Evolutionary conservation across 441 rosid species (phyloP), one percentile per base, ranked within the genome.

Genomic region (Eruca vesicaria): DNA sequence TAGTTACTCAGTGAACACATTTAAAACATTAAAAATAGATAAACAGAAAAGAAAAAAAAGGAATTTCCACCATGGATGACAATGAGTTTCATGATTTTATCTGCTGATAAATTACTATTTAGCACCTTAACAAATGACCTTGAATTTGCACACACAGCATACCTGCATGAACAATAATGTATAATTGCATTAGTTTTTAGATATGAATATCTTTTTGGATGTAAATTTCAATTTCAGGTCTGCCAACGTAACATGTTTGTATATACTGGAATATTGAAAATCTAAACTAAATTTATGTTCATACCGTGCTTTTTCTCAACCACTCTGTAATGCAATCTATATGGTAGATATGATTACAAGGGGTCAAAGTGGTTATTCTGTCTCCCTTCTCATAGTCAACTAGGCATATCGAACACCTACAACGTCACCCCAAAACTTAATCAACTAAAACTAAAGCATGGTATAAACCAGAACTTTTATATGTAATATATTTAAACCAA

Each of bases 351-450:
- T 76, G 79, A 20, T 63, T 36, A 76, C 72, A 75, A 29, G 69
- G 69, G 53, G 19, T 15, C 36, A 75, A 55, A 35, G 59, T 69
- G 1, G 3, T 52, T 9, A 75, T 23, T 35, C 21, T 68, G 10
- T 75, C 79, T 36, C 74, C 79, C 3, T 61, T 7, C 23, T 9
- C 52, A 36, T 35, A 75, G n/a, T 68, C 74, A 4, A 12, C 14
- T 16, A 61, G 60, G 18, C 79, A 75, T 68, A 75, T 75, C 19
- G 79, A 75, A 69, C 79, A 75, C 48, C 79, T 75, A 15, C 6
- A 63, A 20, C 20, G n/a, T 38, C 20, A 38, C 11, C 20, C 9
- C 23, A 14, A 45, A 21, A 38, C 16, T 9, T 31, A 9, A 60
- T 60, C 8, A 38, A 58, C 19, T 32, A 29, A 28, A 8, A n/a